A percentile compares a stretch with the other conserved stretches of the same genome.
Conservation (phyloP, 148 eudicot species). For the Amaranthus hypochondriacus region DNA sequence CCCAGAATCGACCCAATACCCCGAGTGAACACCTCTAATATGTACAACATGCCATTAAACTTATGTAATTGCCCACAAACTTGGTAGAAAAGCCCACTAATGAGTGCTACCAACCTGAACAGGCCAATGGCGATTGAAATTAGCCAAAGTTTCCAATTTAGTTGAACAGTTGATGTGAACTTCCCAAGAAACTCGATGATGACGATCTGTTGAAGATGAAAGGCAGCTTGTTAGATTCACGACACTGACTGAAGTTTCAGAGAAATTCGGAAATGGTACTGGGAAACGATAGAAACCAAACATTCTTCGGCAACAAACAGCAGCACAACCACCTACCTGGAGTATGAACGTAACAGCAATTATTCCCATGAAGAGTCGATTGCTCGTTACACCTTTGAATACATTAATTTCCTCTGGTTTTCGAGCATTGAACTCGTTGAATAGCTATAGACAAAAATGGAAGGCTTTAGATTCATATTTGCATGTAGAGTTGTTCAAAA, state of each 20-base stretch:
- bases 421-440: conserved; percentile 86
- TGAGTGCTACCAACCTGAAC: conserved; percentile 49
- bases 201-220: conserved; percentile 38
- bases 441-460: conserved; percentile 44
- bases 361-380: conserved; percentile 65
- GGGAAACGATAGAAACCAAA: too few species aligned
- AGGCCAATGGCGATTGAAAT: conserved; percentile 56
- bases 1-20: too few species aligned
- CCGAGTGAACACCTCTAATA: too few species aligned
- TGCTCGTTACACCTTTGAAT: conserved; percentile 58
- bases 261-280: background rate
- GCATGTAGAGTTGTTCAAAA: background rate
- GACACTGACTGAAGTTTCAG: background rate
- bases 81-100: too few species aligned
- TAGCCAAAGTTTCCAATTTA: conserved; percentile 59
- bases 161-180: conserved; percentile 56
- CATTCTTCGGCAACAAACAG: background rate
- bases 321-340: conserved; percentile 45
- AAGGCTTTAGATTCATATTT: background rate
- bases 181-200: conserved; percentile 71
- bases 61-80: too few species aligned
- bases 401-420: conserved; percentile 80
- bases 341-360: conserved; percentile 62
- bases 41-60: too few species aligned
- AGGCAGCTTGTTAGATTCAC: conserved; percentile 9